phyloP scores from a whole-genome alignment of 306 rosid genomes.

The Citrullus mucosospermus region DNA sequence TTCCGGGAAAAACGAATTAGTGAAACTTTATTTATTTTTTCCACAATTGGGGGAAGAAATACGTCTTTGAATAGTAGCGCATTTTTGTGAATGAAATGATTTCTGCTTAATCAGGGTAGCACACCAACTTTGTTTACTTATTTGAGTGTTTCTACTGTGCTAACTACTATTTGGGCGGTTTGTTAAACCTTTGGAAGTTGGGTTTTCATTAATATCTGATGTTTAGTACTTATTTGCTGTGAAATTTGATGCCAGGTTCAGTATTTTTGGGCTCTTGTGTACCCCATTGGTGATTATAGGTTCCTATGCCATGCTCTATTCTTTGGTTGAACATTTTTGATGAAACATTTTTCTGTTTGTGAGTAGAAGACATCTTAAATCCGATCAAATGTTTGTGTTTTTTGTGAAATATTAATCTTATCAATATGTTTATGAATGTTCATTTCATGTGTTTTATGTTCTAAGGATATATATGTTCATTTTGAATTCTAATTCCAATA shows the following conservation, averaged over 20 bases:
- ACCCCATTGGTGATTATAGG: background rate
- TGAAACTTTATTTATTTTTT: background rate
- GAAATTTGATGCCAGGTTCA: background rate
- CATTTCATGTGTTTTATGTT: background rate
- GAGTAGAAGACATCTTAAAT: background rate
- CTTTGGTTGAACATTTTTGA: background rate
- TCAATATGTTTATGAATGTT: background rate
- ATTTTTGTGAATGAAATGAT: background rate
- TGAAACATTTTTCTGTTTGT: background rate
- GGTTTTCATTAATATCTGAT: background rate
- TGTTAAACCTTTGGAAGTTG: background rate
- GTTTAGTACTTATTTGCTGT: background rate
- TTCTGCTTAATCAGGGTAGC: background rate
- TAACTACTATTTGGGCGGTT: background rate
- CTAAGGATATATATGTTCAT: background rate
- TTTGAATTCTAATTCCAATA: background rate
- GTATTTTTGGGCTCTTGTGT: background rate
- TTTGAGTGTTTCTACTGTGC: background rate
- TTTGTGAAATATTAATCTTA: background rate
- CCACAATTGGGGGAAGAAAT: background rate
- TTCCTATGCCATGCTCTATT: background rate
- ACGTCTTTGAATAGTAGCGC: background rate
- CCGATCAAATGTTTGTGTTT: background rate
- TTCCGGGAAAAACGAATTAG: background rate
- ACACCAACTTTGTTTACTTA: background rate